phyloP scores from a whole-genome alignment of 2,329 filamentous ascomycete species.

The Magnaporthiopsis poae region DNA sequence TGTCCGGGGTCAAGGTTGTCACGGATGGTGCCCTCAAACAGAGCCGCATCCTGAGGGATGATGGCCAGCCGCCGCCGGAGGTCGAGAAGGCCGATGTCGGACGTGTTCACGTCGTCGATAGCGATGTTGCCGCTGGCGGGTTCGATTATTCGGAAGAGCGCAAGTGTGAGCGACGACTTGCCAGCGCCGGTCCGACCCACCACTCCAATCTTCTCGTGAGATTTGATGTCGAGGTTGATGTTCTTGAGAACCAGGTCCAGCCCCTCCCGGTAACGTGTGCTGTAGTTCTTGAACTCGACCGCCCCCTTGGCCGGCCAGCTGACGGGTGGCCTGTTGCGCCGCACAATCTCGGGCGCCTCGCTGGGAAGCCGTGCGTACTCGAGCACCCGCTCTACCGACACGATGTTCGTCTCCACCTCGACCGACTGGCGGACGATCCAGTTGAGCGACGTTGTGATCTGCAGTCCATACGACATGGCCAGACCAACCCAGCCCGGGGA shows the following conservation, averaged over 20 bases:
- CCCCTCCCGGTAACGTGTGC: constrained; percentile 80
- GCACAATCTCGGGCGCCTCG: constrained; percentile 89
- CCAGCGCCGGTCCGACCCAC: constrained; percentile 92
- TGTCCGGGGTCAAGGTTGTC: constrained; percentile 94
- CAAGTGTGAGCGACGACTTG: constrained; percentile 86
- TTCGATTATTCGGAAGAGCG: constrained; percentile 93
- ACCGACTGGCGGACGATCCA: constrained; percentile 99
- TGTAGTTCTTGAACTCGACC: constrained; percentile 87
- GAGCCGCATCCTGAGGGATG: constrained; percentile 91
- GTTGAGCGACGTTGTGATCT: constrained; percentile 94
- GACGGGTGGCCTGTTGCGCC: constrained; percentile 73
- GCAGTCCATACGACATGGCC: constrained; percentile 91
- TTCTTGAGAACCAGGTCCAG: constrained; percentile 89
- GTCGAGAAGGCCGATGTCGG: constrained; percentile 79
- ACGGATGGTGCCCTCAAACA: constrained; percentile 64
- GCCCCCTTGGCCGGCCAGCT: constrained; percentile 86
- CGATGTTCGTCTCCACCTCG: constrained; percentile 99
- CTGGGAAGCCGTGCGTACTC: constrained; percentile 87
- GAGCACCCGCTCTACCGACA: constrained; percentile 92
- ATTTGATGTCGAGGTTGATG: constrained; percentile 82
- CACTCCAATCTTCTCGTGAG: constrained; percentile 95
- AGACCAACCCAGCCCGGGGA: constrained; percentile 74
- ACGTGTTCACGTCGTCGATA: constrained; percentile 84
- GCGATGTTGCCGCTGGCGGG: constrained; percentile 70
- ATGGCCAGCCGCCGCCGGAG: constrained; percentile 83